Evolutionary conservation across 1,139 yeast species (phyloP).

Genomic region (Pneumocystis canis): DNA sequence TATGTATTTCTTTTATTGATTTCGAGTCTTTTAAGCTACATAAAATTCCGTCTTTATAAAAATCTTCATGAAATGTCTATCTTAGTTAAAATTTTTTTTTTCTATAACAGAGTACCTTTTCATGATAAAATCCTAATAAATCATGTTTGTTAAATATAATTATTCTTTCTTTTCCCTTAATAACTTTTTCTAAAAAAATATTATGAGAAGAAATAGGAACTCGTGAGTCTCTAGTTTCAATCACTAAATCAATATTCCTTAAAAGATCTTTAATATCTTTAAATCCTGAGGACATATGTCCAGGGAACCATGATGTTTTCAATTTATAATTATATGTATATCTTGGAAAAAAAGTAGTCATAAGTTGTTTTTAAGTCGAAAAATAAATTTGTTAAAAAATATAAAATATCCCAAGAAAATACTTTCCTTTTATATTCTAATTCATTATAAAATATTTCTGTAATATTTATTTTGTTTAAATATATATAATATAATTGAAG

Average conservation of each 20-base stretch:
- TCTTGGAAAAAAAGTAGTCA: not conserved
- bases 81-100: conserved; percentile 15
- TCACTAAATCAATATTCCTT: conserved; percentile 64
- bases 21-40: not conserved
- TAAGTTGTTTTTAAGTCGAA: not conserved
- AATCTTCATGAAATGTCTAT: conserved; percentile 16
- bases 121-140: conserved; percentile 13
- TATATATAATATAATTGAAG: too few relatives aligned
- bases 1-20: not conserved
- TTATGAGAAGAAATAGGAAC: conserved; percentile 81
- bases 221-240: conserved; percentile 77
- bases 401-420: not conserved
- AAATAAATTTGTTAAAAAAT: not conserved
- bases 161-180: conserved; percentile 44
- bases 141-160: conserved; percentile 61
- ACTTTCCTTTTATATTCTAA: too few relatives aligned
- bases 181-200: conserved; percentile 56
- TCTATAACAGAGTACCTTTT: conserved; percentile 23
- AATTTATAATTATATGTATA: not conserved
- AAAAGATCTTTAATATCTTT: conserved; percentile 53
- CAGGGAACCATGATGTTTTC: conserved; percentile 56
- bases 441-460: too few relatives aligned
- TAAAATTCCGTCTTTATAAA: conserved; percentile 5
- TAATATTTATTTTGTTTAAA: too few relatives aligned
- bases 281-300: conserved; percentile 78